These are phyloP conservation scores for Flaveria brownii DNA, from an alignment of 129 eudicot genomes.

Conservation along the genomic window DNA sequence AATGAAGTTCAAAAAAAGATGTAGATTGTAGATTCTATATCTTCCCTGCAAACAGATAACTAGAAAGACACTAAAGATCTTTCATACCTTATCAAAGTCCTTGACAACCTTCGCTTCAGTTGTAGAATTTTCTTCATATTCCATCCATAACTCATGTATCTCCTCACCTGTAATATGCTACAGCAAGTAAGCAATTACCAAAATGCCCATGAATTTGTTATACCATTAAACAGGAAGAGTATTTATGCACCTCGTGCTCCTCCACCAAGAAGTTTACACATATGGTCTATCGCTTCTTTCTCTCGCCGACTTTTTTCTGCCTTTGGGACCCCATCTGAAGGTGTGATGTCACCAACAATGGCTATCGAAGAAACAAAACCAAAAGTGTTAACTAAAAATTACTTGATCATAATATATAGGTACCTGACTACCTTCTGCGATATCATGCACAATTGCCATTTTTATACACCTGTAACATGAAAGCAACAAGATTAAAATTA, in stretches of 20 bases:
- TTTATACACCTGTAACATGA: conserved; percentile 71
- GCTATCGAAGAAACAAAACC: conserved; percentile 46
- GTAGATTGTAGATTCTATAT: neutral
- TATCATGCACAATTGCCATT: conserved; percentile 96
- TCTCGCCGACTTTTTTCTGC: conserved; percentile 80
- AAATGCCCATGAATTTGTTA: conserved; percentile 15
- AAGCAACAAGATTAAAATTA: conserved; percentile 8
- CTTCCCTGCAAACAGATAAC: conserved; percentile 5
- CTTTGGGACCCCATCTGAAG: conserved; percentile 87
- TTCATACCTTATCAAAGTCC: conserved; percentile 90
- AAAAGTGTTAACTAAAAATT: neutral
- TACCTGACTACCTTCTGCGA: conserved; percentile 75
- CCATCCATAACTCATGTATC: conserved; percentile 91
- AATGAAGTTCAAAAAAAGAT: neutral
- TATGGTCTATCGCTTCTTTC: conserved; percentile 83
- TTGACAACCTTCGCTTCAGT: conserved; percentile 92
- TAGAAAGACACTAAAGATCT: neutral
- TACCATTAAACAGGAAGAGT: neutral
- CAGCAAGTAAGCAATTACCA: conserved; percentile 37
- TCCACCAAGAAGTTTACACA: conserved; percentile 93
- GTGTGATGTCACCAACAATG: conserved; percentile 98
- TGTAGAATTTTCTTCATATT: conserved; percentile 85
- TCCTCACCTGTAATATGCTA: conserved; percentile 69
- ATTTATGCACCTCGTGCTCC: conserved; percentile 70
- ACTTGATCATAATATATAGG: neutral